Base-by-base conservation (phyloP, 169 alveolate genomes). In the Plasmodium vivax region DNA sequence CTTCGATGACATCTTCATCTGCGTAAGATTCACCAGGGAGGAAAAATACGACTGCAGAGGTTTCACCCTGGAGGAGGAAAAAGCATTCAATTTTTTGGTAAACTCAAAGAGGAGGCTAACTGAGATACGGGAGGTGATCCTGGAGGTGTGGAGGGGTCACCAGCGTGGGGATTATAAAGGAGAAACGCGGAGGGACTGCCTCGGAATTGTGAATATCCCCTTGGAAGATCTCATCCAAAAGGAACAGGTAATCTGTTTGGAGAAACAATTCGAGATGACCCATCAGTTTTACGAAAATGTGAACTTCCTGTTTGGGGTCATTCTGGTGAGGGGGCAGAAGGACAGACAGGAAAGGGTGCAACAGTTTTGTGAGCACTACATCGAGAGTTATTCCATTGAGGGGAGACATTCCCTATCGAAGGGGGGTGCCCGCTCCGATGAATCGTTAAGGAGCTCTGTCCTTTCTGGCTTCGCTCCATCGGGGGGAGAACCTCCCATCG, bases 271-370 rank as follows among this genome's bases (percentile, higher is more conserved):
- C 16, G 93, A 87, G 27, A 56, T 87, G 38, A 87, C 62, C 14
- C 81, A 38, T 56, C 79, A 47, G 16, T 87, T 87, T 43, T 87
- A 74, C 72, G 82, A 87, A 3, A 80, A 87, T 77, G 23, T 87
- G n/a, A 87, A 87, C 68, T 87, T 87, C 38, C 36, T 87, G 82
- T 87, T 87, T 38, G 10, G 93, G 62, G 23, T 87, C 43, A 54
- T 87, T n/a, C 38, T 87, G 34, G 43, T 87, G 62, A 87, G 87
- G n/a, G 93, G 87, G 14, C 30, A 51, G 27, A 56, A 56, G n/a
- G 36, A 71, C 47, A 87, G 43, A 75, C 68, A 77, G 38, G 47
- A 77, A 54, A 75, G 77, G 14, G 34, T 87, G 7, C 62, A 14
- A 16, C 41, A 75, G 32, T 87, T 87, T 87, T 87, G 87, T 77